Percentiles rank a stretch among this genome's conserved stretches.
These are phyloP conservation scores for Puccinia coronata DNA, from an alignment of 1,284 basidiomycete species.

Conservation along the genomic window DNA sequence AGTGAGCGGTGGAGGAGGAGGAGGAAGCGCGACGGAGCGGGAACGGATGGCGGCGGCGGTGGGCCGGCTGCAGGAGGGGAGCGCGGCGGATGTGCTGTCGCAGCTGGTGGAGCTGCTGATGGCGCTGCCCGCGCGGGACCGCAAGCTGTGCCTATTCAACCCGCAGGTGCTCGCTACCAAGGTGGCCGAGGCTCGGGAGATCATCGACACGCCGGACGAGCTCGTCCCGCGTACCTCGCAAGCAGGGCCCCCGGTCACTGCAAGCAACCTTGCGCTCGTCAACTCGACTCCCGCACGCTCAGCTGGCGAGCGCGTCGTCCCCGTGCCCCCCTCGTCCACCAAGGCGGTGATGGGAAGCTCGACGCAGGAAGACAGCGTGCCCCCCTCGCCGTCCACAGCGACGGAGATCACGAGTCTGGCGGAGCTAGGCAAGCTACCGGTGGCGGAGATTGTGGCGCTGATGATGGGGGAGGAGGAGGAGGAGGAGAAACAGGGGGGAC, in stretches of 20 bases:
- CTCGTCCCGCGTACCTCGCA: conserved; percentile 57
- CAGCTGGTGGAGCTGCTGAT: conserved; percentile 77
- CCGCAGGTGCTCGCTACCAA: conserved; percentile 74
- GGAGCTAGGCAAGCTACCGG: background rate
- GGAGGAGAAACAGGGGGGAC: no score
- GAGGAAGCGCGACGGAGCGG: conserved; percentile 71
- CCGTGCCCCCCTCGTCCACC: background rate
- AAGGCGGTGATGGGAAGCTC: background rate
- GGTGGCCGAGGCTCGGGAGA: conserved; percentile 75
- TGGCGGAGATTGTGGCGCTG: conserved; percentile 27
- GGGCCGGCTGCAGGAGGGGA: conserved; percentile 62
- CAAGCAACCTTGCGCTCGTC: background rate
- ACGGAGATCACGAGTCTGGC: background rate
- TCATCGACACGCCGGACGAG: conserved; percentile 66
- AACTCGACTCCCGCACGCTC: background rate
- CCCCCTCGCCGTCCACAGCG: background rate
- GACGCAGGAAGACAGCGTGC: background rate
- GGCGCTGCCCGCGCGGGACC: conserved; percentile 79
- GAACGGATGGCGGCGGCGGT: conserved; percentile 74
- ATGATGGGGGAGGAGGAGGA: no score
- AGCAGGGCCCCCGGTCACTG: background rate
- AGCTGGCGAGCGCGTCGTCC: background rate
- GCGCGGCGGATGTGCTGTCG: conserved; percentile 59
- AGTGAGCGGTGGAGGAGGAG: no score
- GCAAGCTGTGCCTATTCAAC: conserved; percentile 86